A percentile compares a stretch with the other conserved stretches of the same genome.
phyloP scores from a whole-genome alignment of 2,329 filamentous ascomycete genomes.

The Trichoderma koningii region DNA sequence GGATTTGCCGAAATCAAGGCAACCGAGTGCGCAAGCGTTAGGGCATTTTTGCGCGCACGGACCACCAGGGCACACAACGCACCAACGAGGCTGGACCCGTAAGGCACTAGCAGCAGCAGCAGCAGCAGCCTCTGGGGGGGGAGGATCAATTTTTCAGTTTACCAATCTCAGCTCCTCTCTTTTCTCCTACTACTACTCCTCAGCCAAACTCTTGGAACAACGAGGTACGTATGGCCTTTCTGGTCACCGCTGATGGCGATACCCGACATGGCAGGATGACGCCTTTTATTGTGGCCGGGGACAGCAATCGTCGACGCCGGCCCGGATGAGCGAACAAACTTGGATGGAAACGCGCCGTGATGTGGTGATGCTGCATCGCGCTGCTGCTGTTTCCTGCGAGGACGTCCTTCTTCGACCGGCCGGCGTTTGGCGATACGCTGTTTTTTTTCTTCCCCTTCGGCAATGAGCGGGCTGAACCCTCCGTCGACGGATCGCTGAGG shows the following conservation, averaged over 20 bases:
- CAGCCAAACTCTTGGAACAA: constrained; percentile 30
- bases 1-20: constrained; percentile 43
- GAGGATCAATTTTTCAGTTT: not conserved
- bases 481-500: constrained; percentile 56
- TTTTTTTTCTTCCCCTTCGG: constrained; percentile 53
- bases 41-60: constrained; percentile 49
- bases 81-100: constrained; percentile 32
- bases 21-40: constrained; percentile 42
- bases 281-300: constrained; percentile 57
- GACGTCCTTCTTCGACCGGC: constrained; percentile 14
- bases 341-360: not conserved
- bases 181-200: constrained; percentile 29
- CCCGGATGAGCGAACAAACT: constrained; percentile 30
- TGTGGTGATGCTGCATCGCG: constrained; percentile 1
- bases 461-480: constrained; percentile 72
- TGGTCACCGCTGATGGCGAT: constrained; percentile 36
- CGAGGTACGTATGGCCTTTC: constrained; percentile 49
- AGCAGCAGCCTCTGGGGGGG: not conserved
- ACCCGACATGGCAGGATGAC: constrained; percentile 44
- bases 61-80: constrained; percentile 46
- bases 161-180: constrained; percentile 18
- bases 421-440: constrained; percentile 56
- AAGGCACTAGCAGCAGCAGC: not conserved
- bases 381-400: constrained; percentile 23
- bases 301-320: constrained; percentile 58